Evolutionary conservation across 2,329 filamentous ascomycete genomes (phyloP), one percentile per base, ranked within the genome.

Genomic region (Cordyceps sp.): DNA sequence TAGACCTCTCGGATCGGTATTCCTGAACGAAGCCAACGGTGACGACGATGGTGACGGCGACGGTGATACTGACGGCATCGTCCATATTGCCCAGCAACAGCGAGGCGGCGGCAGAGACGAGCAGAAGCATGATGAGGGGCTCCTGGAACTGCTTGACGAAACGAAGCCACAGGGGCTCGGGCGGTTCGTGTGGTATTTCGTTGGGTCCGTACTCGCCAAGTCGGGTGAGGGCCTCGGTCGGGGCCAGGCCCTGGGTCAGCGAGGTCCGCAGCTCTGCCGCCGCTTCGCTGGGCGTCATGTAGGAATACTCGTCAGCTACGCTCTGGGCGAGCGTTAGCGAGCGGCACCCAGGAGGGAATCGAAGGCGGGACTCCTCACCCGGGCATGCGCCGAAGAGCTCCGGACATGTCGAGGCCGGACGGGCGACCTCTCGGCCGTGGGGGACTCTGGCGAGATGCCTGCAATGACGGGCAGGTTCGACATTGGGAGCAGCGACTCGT

Each of bases 131-230:
- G 39, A 98, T 98, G 34, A 98, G 62, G 1, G 90, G 88, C 50
- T 98, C 90, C 49, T 92, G 85, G 53, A 98, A 98, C 49, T 98
- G 90, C 55, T 93, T 92, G 37, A 93, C 53, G 46, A 98, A 98
- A 36, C 90, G 81, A 33, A 94, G 59, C 85, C 90, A 98, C 36
- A 98, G 60, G 9, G 90, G 86, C 55, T 98, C 90, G 2, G 88
- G 84, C 33, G 84, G 77, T 37, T 96, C 86, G 53, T 92, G 84
- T 6, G 90, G 84, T 24, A 98, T 78, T 57, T 98, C 90, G 55
- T 98, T 98, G 19, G 80, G 76, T 21, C 90, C 90, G 59, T 90
- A 73, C 40, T 79, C 72, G 47, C 78, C 70, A 38, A 93, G 66
- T 47, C 88, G 74, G 34, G 78, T 70, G 37, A 85, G 66, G 23